Conservation (phyloP, 2,329 filamentous ascomycete species). For the Trichoderma cornu-damae region DNA sequence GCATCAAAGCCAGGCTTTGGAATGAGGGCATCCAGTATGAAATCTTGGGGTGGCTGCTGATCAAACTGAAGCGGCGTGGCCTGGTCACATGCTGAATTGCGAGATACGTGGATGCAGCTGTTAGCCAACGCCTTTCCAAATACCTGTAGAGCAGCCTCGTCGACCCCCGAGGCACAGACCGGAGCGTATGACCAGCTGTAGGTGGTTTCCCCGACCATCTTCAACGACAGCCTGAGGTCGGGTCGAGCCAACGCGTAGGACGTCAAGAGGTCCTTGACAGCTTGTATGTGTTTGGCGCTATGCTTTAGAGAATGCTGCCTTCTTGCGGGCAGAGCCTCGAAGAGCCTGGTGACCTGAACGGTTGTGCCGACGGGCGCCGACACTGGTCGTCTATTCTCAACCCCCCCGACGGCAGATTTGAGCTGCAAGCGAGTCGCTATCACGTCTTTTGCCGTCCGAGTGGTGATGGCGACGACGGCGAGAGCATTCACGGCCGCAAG, state of each 20-base stretch:
- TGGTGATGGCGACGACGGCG: slow-evolving; percentile 57
- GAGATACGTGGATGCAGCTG: slow-evolving; percentile 45
- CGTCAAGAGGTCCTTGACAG: slow-evolving; percentile 56
- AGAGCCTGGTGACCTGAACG: slow-evolving; percentile 55
- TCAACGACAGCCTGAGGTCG: slow-evolving; percentile 55
- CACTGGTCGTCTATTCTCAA: slow-evolving; percentile 29
- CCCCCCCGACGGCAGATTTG: slow-evolving; percentile 30
- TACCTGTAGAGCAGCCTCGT: slow-evolving; percentile 57
- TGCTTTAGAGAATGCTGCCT: slow-evolving; percentile 54
- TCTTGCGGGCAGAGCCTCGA: slow-evolving; percentile 58
- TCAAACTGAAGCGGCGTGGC: background rate
- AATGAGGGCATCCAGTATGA: slow-evolving; percentile 53
- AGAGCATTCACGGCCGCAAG: slow-evolving; percentile 61
- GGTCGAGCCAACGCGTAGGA: slow-evolving; percentile 63
- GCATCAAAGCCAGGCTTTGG: slow-evolving; percentile 46
- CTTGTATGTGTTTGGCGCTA: slow-evolving; percentile 50
- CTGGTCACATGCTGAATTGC: background rate
- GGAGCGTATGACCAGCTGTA: slow-evolving; percentile 60
- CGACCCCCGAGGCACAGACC: slow-evolving; percentile 40
- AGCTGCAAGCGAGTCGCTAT: slow-evolving; percentile 51
- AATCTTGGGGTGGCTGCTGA: background rate
- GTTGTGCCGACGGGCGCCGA: slow-evolving; percentile 64
- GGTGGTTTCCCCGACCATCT: slow-evolving; percentile 49
- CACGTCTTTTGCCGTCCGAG: slow-evolving; percentile 55
- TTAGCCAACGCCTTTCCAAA: slow-evolving; percentile 53